These are phyloP conservation scores for Cladosporium colombiae DNA, from an alignment of 2,329 filamentous ascomycete species.

Conservation along the genomic window DNA sequence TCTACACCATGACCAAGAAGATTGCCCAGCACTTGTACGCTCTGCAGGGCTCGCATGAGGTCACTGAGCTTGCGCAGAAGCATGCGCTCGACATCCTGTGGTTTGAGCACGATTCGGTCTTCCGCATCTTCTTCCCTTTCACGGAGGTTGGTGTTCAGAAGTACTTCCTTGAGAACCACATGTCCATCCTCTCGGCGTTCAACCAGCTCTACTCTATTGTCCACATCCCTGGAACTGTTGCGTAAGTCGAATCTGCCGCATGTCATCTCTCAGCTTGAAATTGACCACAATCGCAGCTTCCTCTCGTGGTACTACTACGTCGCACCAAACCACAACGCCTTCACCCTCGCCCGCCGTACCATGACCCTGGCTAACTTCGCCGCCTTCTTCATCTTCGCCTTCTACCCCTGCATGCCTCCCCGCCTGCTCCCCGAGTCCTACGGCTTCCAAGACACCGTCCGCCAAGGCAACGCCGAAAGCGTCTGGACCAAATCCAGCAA, in stretches of 20 bases:
- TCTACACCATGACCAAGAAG: conserved; percentile 59
- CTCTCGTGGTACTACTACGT: conserved; percentile 65
- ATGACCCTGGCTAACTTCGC: conserved; percentile 56
- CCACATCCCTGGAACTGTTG: conserved; percentile 62
- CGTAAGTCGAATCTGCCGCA: conserved; percentile 41
- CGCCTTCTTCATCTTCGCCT: conserved; percentile 54
- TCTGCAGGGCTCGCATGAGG: conserved; percentile 44
- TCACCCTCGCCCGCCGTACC: conserved; percentile 47
- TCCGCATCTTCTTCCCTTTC: conserved; percentile 56
- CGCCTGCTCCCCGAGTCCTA: conserved; percentile 48
- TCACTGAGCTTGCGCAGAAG: conserved; percentile 58
- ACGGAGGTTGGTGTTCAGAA: conserved; percentile 56
- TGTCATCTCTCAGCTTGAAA: conserved; percentile 18
- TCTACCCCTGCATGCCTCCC: conserved; percentile 57
- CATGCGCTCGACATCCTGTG: conserved; percentile 58
- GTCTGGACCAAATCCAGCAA: conserved; percentile 50
- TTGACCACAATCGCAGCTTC: conserved; percentile 46
- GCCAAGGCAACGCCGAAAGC: conserved; percentile 48
- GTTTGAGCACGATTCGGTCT: conserved; percentile 53
- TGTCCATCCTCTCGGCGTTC: conserved; percentile 55
- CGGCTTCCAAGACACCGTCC: conserved; percentile 50
- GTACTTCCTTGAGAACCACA: conserved; percentile 59
- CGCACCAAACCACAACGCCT: conserved; percentile 52
- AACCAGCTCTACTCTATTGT: conserved; percentile 62
- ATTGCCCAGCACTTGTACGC: conserved; percentile 31